phyloP scores from a whole-genome alignment of 106 monocot genomes.

The Apostasia ramifera region DNA sequence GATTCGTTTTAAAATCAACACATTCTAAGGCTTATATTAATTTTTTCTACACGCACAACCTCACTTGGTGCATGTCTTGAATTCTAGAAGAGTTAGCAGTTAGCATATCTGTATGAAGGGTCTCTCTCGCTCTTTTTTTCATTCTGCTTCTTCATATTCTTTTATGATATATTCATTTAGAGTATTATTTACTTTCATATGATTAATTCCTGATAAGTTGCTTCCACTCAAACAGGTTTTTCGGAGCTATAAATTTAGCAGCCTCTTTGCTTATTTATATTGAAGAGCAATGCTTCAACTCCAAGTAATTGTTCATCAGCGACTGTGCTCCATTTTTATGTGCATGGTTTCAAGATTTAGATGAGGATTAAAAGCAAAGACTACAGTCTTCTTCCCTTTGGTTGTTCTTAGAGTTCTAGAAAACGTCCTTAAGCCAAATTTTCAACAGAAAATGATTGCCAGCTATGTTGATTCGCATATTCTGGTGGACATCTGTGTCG shows the following conservation, averaged over 20 bases:
- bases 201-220: slow-evolving; percentile 5
- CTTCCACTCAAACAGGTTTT: slow-evolving; percentile 53
- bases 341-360: slow-evolving; percentile 89
- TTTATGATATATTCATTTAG: neutral
- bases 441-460: slow-evolving; percentile 95
- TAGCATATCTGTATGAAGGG: no score
- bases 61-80: no score
- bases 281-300: slow-evolving; percentile 89
- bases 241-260: slow-evolving; percentile 81
- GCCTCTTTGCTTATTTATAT: slow-evolving; percentile 81
- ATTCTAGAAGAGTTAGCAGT: no score
- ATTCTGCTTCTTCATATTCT: no score
- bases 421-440: slow-evolving; percentile 93
- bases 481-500: slow-evolving; percentile 83
- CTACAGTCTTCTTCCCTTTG: slow-evolving; percentile 96
- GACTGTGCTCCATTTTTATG: slow-evolving; percentile 93
- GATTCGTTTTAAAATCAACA: no score
- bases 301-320: slow-evolving; percentile 89
- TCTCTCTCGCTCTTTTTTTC: no score
- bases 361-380: slow-evolving; percentile 89
- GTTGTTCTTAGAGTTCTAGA: slow-evolving; percentile 91
- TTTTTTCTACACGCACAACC: no score
- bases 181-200: neutral
- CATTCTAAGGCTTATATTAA: no score
- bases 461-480: slow-evolving; percentile 89